A percentile compares a stretch with the other conserved stretches of the same genome.
These are phyloP conservation scores for Penicillium corylophilum DNA, from an alignment of 2,329 filamentous ascomycete species.

Conservation along the genomic window DNA sequence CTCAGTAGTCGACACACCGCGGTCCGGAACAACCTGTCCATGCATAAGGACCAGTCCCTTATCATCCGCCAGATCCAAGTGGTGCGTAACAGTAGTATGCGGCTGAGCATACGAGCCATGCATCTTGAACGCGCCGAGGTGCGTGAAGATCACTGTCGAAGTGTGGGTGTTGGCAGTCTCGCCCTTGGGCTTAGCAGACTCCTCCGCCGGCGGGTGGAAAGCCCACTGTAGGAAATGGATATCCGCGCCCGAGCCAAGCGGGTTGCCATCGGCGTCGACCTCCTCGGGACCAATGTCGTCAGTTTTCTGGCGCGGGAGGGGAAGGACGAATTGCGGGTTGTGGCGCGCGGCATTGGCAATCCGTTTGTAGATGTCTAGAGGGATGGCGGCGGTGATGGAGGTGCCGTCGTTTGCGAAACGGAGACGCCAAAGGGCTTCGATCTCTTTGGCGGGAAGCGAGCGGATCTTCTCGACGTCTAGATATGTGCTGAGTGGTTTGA, in stretches of 20 bases:
- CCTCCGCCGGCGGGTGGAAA: constrained; percentile 65
- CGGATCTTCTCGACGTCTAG: constrained; percentile 78
- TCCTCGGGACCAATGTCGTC: constrained; percentile 14
- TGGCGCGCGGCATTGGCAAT: constrained; percentile 70
- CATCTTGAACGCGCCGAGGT: constrained; percentile 88
- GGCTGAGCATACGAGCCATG: constrained; percentile 86
- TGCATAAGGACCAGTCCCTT: constrained; percentile 84
- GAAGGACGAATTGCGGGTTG: constrained; percentile 87
- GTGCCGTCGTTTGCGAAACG: constrained; percentile 71
- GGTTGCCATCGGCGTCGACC: constrained; percentile 28
- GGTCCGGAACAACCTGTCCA: constrained; percentile 72
- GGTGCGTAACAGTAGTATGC: constrained; percentile 91
- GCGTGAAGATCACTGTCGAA: constrained; percentile 84
- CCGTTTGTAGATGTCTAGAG: constrained; percentile 67
- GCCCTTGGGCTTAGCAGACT: constrained; percentile 20
- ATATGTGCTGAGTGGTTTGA: constrained; percentile 66
- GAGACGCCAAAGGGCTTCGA: constrained; percentile 86
- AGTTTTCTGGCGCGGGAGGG: constrained; percentile 58
- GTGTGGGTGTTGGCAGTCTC: constrained; percentile 55
- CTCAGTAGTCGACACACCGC: constrained; percentile 74
- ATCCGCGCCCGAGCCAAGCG: constrained; percentile 59
- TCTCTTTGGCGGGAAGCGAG: constrained; percentile 72
- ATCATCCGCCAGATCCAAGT: constrained; percentile 71
- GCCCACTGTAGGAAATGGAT: constrained; percentile 97
- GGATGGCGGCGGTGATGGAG: constrained; percentile 81